A percentile compares a stretch with the other conserved stretches of the same genome.
These are phyloP conservation scores for Heritiera fomes DNA, from an alignment of 345 rosid species.

Conservation along the genomic window DNA sequence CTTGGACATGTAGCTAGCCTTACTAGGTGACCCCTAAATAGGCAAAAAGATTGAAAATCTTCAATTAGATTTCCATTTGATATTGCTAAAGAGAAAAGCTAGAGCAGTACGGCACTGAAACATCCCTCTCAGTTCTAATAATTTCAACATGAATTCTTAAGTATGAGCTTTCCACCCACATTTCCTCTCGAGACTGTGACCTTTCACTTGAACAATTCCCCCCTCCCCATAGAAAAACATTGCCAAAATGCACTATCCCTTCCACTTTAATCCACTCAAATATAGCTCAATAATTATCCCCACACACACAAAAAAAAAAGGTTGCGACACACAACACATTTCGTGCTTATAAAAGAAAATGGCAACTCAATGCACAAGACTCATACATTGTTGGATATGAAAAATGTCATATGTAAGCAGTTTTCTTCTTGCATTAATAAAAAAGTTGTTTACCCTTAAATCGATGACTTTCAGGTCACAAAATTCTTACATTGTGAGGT, in stretches of 20 bases:
- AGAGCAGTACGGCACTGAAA: conserved; percentile 28
- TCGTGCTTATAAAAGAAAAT: not conserved
- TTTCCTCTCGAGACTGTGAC: not conserved
- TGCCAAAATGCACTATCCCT: not conserved
- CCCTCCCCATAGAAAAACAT: not conserved
- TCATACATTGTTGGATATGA: too few relatives aligned
- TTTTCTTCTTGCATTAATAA: too few relatives aligned
- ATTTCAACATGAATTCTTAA: too few relatives aligned
- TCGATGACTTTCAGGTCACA: too few relatives aligned
- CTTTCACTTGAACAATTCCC: not conserved
- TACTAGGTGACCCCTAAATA: conserved; percentile 18
- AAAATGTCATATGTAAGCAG: too few relatives aligned
- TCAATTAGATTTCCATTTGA: conserved; percentile 21
- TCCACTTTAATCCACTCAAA: conserved; percentile 9
- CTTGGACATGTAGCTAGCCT: conserved; percentile 13
- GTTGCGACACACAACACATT: not conserved
- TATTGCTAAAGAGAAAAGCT: conserved; percentile 16
- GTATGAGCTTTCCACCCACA: not conserved
- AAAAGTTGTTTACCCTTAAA: too few relatives aligned
- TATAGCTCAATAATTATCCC: not conserved
- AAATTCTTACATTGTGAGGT: too few relatives aligned
- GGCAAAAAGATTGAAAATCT: conserved; percentile 19
- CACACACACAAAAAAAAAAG: not conserved
- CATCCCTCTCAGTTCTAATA: not conserved
- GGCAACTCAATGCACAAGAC: too few relatives aligned